These are phyloP conservation scores for Penicillium bialowiezense DNA, from an alignment of 495 filamentous ascomycete species.

Conservation along the genomic window DNA sequence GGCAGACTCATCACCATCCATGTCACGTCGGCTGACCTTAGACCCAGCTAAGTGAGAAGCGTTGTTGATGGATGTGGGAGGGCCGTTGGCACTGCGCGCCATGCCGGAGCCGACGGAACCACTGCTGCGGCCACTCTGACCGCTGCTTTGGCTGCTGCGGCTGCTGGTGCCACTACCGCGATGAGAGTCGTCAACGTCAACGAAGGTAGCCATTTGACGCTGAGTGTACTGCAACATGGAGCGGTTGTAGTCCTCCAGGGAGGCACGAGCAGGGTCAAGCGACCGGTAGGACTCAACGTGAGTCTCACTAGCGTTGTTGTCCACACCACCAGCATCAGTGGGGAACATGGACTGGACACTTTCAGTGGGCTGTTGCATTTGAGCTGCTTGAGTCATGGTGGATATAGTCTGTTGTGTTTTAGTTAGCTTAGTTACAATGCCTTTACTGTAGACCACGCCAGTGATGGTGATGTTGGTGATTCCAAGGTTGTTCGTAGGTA, in stretches of 20 bases:
- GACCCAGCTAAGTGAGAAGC: conserved; percentile 1
- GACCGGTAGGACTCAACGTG: conserved; percentile 20
- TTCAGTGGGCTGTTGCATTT: conserved; percentile 19
- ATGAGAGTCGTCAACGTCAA: conserved; percentile 27
- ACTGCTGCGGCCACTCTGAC: conserved; percentile 30
- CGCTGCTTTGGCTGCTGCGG: conserved; percentile 35
- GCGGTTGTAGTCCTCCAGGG: conserved; percentile 45
- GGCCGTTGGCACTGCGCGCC: conserved; percentile 17
- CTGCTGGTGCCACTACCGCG: conserved; percentile 16
- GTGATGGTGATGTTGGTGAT: background rate
- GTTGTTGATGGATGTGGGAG: conserved; percentile 10
- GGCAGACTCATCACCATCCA: conserved; percentile 8
- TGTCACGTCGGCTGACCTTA: background rate
- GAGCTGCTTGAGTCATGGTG: conserved; percentile 24
- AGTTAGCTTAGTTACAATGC: background rate
- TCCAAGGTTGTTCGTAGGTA: background rate
- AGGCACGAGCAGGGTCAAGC: conserved; percentile 24
- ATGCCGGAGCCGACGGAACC: conserved; percentile 17
- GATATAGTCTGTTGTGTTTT: conserved; percentile 3
- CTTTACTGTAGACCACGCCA: background rate
- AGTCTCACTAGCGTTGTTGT: conserved; percentile 15
- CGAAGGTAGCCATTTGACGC: conserved; percentile 41
- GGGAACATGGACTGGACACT: conserved; percentile 21
- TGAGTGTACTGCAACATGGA: conserved; percentile 48
- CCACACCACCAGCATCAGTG: conserved; percentile 16